A percentile compares a stretch with the other conserved stretches of the same genome.
phyloP scores from a whole-genome alignment of 2,329 filamentous ascomycete genomes.

The Fusarium sp. region DNA sequence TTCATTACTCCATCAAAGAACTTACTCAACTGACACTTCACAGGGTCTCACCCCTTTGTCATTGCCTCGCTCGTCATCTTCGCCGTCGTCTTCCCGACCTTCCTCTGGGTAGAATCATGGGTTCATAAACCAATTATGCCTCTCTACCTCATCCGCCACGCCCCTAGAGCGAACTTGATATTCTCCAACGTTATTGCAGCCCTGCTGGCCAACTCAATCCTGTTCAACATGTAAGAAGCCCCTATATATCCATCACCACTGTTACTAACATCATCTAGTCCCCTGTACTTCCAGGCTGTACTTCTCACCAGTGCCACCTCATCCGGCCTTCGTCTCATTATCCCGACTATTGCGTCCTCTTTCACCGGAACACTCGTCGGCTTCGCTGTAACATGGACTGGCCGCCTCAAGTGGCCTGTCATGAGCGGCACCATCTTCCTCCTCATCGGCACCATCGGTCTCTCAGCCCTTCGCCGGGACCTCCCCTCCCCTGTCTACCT shows the following conservation, averaged over 20 bases:
- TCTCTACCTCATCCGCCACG: slow-evolving; percentile 57
- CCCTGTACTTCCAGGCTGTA: slow-evolving; percentile 79
- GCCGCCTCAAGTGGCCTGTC: slow-evolving; percentile 66
- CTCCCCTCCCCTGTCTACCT: slow-evolving; percentile 63
- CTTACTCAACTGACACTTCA: slow-evolving; percentile 11
- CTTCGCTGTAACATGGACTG: slow-evolving; percentile 67
- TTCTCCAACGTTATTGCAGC: slow-evolving; percentile 62
- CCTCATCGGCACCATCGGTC: slow-evolving; percentile 59
- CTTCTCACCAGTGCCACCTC: slow-evolving; percentile 72
- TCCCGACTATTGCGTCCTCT: slow-evolving; percentile 66
- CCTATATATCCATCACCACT: not conserved
- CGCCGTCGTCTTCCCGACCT: slow-evolving; percentile 56
- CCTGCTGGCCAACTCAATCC: slow-evolving; percentile 61
- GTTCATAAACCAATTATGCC: slow-evolving; percentile 67
- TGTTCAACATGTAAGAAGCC: slow-evolving; percentile 64
- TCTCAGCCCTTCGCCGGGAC: slow-evolving; percentile 59
- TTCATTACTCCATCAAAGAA: not conserved
- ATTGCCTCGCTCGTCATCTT: slow-evolving; percentile 60
- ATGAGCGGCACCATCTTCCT: slow-evolving; percentile 58
- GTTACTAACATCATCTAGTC: slow-evolving; percentile 51
- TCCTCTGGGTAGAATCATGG: slow-evolving; percentile 60
- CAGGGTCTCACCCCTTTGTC: slow-evolving; percentile 66
- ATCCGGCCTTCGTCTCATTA: slow-evolving; percentile 75
- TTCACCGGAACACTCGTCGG: slow-evolving; percentile 64
- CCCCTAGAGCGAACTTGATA: slow-evolving; percentile 65